Conservation (phyloP, 1,284 basidiomycete genomes). For the Kwoniella shivajii region DNA sequence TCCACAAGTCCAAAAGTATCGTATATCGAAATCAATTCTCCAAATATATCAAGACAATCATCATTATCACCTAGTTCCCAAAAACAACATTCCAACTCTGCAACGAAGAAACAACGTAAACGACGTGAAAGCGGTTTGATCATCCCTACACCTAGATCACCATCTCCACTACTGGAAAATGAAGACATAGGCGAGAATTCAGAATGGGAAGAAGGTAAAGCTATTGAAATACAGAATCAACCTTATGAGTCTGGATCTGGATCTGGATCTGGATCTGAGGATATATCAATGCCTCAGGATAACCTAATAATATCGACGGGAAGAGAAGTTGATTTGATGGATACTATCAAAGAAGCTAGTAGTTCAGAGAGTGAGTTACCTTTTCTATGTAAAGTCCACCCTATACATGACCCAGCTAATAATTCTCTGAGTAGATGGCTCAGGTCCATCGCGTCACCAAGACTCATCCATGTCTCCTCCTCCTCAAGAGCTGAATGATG, state of each 20-base stretch:
- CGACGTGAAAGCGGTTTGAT: slow-evolving; percentile 34
- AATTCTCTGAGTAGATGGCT: slow-evolving; percentile 4
- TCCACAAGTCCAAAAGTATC: neutral
- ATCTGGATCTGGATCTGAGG: neutral
- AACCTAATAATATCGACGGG: neutral
- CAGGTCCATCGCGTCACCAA: slow-evolving; percentile 5
- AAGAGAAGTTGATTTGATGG: slow-evolving; percentile 8
- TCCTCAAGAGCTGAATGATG: slow-evolving; percentile 28
- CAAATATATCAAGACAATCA: slow-evolving; percentile 6
- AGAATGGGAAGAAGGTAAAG: slow-evolving; percentile 17
- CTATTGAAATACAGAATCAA: slow-evolving; percentile 8
- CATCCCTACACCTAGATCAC: slow-evolving; percentile 10
- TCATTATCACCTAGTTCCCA: slow-evolving; percentile 18
- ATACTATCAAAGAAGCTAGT: slow-evolving; percentile 7
- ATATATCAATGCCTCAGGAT: slow-evolving; percentile 7
- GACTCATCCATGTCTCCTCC: neutral
- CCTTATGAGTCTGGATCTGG: slow-evolving; percentile 1
- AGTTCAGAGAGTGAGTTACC: slow-evolving; percentile 7
- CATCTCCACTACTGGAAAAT: slow-evolving; percentile 4
- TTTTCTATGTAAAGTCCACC: no score
- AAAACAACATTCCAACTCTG: slow-evolving; percentile 1
- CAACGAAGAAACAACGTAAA: slow-evolving; percentile 13
- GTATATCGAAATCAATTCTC: neutral
- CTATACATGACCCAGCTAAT: no score
- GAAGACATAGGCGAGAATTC: slow-evolving; percentile 9